phyloP scores from a whole-genome alignment of 2,329 filamentous ascomycete genomes.

The Neonectria punicea region DNA sequence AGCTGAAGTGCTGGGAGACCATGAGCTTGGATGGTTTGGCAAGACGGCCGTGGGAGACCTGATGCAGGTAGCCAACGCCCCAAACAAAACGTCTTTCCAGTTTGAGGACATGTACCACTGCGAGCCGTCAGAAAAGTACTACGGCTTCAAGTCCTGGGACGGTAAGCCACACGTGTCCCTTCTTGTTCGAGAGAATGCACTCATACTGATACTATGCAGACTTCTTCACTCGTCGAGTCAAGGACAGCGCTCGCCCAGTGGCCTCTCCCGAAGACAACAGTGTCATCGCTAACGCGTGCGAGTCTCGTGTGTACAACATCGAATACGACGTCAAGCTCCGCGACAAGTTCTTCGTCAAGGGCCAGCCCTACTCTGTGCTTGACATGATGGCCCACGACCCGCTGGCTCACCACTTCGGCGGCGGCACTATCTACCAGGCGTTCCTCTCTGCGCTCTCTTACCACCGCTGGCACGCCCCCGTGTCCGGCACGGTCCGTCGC shows the following conservation, averaged over 20 bases:
- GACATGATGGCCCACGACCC: constrained; percentile 72
- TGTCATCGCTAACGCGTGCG: constrained; percentile 71
- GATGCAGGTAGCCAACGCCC: constrained; percentile 62
- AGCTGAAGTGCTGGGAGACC: constrained; percentile 58
- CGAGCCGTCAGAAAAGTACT: constrained; percentile 62
- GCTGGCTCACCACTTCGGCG: constrained; percentile 64
- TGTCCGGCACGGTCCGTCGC: constrained; percentile 68
- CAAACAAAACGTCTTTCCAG: constrained; percentile 43
- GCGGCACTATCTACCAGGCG: constrained; percentile 76
- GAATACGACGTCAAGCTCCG: constrained; percentile 61
- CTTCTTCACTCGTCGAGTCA: constrained; percentile 73
- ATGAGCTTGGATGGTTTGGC: constrained; percentile 65
- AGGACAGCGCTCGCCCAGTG: constrained; percentile 65
- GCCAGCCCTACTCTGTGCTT: constrained; percentile 72
- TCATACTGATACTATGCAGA: constrained; percentile 41
- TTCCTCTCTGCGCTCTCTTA: constrained; percentile 75
- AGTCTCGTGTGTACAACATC: constrained; percentile 68
- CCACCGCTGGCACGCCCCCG: constrained; percentile 78
- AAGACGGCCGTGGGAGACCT: constrained; percentile 58
- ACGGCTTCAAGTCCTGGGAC: constrained; percentile 76
- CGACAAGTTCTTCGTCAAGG: constrained; percentile 75
- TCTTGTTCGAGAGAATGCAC: not conserved
- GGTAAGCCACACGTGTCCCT: constrained; percentile 46
- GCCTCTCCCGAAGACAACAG: constrained; percentile 63
- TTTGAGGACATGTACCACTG: constrained; percentile 72